phyloP scores from a whole-genome alignment of 441 rosid species.

The Erodium moschatum region DNA sequence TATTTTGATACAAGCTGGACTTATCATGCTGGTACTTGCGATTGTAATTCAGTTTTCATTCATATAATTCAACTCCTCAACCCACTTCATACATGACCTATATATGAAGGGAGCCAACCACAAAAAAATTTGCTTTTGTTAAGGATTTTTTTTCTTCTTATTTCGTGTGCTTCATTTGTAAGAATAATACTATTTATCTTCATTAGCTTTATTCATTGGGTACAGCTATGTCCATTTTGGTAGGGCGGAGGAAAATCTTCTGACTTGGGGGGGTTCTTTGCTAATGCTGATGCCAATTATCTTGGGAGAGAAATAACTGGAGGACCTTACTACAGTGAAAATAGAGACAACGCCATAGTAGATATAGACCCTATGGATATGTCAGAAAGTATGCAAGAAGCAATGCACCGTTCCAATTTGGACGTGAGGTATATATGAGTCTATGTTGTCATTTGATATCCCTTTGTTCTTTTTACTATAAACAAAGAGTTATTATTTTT shows the following conservation, averaged over 20 bases:
- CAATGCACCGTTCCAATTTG: constrained; percentile 86
- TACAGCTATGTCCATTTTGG: constrained; percentile 17
- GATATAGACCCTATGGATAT: constrained; percentile 84
- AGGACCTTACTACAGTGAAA: constrained; percentile 33
- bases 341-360: constrained; percentile 30
- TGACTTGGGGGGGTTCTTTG: constrained; percentile 74
- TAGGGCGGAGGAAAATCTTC: constrained; percentile 55
- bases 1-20: too few species aligned
- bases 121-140: background rate
- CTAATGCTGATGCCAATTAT: constrained; percentile 50
- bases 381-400: constrained; percentile 96
- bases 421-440: constrained; percentile 66
- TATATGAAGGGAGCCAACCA: too few species aligned
- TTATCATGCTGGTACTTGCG: too few species aligned
- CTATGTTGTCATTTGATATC: constrained; percentile 22
- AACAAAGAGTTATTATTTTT: background rate
- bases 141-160: background rate
- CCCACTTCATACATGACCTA: too few species aligned
- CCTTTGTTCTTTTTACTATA: background rate
- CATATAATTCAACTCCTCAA: too few species aligned
- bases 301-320: constrained; percentile 37
- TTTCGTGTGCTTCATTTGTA: background rate
- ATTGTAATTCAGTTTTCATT: too few species aligned
- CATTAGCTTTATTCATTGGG: background rate
- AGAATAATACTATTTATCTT: background rate